These are phyloP conservation scores for Rhamnella rubrinervis DNA, from an alignment of 331 rosid genomes.

Conservation along the genomic window DNA sequence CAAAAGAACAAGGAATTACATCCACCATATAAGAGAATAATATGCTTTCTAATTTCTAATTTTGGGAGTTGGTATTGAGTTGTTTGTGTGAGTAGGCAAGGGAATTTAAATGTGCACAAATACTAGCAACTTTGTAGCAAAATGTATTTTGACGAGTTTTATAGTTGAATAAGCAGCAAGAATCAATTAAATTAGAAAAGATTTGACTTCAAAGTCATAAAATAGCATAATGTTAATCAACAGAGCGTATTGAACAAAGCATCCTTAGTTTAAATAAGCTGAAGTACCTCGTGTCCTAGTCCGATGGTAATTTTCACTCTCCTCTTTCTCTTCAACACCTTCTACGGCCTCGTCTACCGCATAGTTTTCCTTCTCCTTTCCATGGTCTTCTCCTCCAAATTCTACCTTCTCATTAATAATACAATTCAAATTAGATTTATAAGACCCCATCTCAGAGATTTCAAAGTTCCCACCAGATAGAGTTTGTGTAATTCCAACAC, in stretches of 20 bases:
- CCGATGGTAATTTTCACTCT: neutral
- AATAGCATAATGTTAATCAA: neutral
- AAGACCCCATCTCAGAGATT: slow-evolving; percentile 13
- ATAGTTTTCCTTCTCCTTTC: slow-evolving; percentile 2
- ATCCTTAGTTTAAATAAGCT: neutral
- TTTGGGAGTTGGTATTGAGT: no score
- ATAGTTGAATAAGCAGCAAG: no score
- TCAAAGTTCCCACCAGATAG: slow-evolving; percentile 13
- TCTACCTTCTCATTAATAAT: slow-evolving; percentile 6
- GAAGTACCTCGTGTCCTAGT: neutral
- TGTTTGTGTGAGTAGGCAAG: no score
- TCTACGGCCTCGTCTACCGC: neutral
- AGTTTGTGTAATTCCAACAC: neutral
- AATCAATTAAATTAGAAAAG: no score
- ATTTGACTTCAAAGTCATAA: no score
- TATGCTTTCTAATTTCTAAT: no score
- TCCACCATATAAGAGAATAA: no score
- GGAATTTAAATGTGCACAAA: no score
- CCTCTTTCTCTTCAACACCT: slow-evolving; percentile 10
- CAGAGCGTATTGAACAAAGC: neutral
- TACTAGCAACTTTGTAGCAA: no score
- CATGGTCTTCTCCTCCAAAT: slow-evolving; percentile 8
- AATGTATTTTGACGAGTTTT: no score
- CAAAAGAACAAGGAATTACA: no score
- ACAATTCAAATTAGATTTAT: slow-evolving; percentile 12